Evolutionary conservation across 1,139 yeast species (phyloP).

Genomic region (Suhomyces bribrorum): DNA sequence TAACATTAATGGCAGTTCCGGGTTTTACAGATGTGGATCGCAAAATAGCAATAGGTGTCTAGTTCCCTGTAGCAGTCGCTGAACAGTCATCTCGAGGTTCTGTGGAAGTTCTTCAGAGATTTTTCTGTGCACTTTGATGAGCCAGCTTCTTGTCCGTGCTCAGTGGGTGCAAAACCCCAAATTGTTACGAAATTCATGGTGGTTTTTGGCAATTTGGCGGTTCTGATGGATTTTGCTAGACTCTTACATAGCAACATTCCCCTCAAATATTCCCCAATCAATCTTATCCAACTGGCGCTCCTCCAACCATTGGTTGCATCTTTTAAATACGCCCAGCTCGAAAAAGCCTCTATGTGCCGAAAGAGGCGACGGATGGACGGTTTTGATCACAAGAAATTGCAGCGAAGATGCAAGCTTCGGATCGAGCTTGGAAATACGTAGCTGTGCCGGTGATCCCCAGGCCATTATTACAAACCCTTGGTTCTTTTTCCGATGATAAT

Average conservation of each 20-base stretch:
- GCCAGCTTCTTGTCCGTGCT: no score
- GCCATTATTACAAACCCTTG: slow-evolving; percentile 75
- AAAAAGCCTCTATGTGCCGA: slow-evolving; percentile 88
- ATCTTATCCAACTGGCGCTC: slow-evolving; percentile 49
- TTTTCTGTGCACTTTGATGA: no score
- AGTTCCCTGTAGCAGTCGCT: no score
- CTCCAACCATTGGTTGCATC: slow-evolving; percentile 74
- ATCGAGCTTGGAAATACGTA: slow-evolving; percentile 52
- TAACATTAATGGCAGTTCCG: no score
- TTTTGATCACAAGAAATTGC: slow-evolving; percentile 54
- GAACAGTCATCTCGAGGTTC: no score
- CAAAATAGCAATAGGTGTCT: no score
- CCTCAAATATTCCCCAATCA: slow-evolving; percentile 56
- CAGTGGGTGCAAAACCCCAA: no score
- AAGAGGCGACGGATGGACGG: slow-evolving; percentile 94
- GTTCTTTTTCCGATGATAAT: slow-evolving; percentile 24
- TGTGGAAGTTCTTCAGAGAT: no score
- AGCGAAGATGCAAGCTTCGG: slow-evolving; percentile 24
- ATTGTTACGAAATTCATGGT: no score
- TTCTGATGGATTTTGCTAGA: neutral
- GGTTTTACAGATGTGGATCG: no score
- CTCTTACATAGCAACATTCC: slow-evolving; percentile 7
- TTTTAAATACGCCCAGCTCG: slow-evolving; percentile 65
- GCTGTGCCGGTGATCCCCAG: slow-evolving; percentile 95
- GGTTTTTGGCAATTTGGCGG: no score